phyloP scores from a whole-genome alignment of 2,329 filamentous ascomycete genomes.

The Piedraia hortae region DNA sequence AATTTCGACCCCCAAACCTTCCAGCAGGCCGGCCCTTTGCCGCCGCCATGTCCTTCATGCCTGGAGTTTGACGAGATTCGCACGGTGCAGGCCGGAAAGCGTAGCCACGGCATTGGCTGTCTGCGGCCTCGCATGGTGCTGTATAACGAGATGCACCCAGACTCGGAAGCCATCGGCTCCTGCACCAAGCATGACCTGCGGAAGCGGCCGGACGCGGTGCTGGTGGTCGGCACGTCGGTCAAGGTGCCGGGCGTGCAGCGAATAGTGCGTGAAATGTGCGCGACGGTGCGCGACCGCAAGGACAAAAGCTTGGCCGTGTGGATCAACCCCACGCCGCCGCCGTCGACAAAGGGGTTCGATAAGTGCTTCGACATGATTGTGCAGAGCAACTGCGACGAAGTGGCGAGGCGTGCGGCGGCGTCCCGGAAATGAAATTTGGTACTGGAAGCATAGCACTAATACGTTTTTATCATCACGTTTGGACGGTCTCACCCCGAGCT shows the following conservation, averaged over 20 bases:
- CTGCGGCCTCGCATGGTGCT: slow-evolving; percentile 80
- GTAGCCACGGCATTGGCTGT: slow-evolving; percentile 77
- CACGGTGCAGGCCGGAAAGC: slow-evolving; percentile 48
- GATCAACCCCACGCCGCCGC: slow-evolving; percentile 77
- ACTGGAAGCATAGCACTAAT: too few species aligned
- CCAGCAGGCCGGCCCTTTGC: slow-evolving; percentile 35
- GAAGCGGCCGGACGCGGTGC: slow-evolving; percentile 61
- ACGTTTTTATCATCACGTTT: too few species aligned
- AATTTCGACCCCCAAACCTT: slow-evolving; percentile 59
- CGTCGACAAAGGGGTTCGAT: slow-evolving; percentile 58
- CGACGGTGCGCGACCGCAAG: slow-evolving; percentile 51
- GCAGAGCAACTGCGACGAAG: slow-evolving; percentile 61
- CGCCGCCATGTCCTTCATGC: slow-evolving; percentile 49
- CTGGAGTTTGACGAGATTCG: slow-evolving; percentile 48
- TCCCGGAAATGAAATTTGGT: too few species aligned
- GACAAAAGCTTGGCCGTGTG: slow-evolving; percentile 64
- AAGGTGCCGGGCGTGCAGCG: slow-evolving; percentile 83
- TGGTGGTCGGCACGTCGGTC: slow-evolving; percentile 84
- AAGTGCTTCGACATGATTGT: slow-evolving; percentile 86
- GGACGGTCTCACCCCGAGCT: too few species aligned
- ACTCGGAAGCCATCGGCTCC: slow-evolving; percentile 83
- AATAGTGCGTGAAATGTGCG: slow-evolving; percentile 74
- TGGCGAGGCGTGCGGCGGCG: slow-evolving; percentile 44
- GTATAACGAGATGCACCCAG: slow-evolving; percentile 92
- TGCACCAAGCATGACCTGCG: slow-evolving; percentile 70